These are phyloP conservation scores for Clonostachys solani DNA, from an alignment of 2,329 filamentous ascomycete species.

Conservation along the genomic window DNA sequence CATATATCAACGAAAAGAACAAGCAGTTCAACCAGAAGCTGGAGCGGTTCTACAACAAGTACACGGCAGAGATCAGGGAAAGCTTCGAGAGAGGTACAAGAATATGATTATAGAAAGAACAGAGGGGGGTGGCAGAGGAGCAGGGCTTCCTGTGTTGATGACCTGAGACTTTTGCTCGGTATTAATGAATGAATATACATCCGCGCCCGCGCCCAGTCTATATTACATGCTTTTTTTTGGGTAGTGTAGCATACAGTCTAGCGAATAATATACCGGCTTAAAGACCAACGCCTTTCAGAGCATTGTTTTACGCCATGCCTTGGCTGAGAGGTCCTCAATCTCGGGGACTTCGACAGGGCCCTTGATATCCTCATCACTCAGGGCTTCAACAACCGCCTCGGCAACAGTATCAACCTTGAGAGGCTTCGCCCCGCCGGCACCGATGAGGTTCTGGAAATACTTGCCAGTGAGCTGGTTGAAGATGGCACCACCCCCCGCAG, in stretches of 20 bases:
- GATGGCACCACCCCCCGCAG: conserved; percentile 68
- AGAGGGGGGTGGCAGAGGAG: no score
- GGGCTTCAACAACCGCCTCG: conserved; percentile 83
- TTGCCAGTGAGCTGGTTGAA: conserved; percentile 78
- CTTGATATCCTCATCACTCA: conserved; percentile 67
- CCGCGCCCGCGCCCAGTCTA: not conserved
- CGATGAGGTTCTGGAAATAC: conserved; percentile 71
- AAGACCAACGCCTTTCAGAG: conserved; percentile 43
- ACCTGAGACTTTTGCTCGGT: no score
- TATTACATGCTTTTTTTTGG: not conserved
- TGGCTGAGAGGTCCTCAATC: conserved; percentile 77
- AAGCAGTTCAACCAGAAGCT: conserved; percentile 99
- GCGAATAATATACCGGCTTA: conserved; percentile 9
- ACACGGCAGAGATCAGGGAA: conserved; percentile 93
- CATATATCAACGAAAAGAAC: conserved; percentile 99
- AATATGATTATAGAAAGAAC: conserved; percentile 52
- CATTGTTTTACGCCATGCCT: conserved; percentile 89
- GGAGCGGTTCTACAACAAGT: conserved; percentile 95
- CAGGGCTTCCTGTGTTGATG: no score
- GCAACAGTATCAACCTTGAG: conserved; percentile 83
- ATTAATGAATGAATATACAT: no score
- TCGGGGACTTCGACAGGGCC: conserved; percentile 75
- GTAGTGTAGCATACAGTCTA: conserved; percentile 21
- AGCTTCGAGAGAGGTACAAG: conserved; percentile 97
- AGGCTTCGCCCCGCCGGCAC: conserved; percentile 79